A percentile compares a stretch with the other conserved stretches of the same genome.
These are phyloP conservation scores for Acacia crassicarpa DNA, from an alignment of 306 rosid species.

Conservation along the genomic window DNA sequence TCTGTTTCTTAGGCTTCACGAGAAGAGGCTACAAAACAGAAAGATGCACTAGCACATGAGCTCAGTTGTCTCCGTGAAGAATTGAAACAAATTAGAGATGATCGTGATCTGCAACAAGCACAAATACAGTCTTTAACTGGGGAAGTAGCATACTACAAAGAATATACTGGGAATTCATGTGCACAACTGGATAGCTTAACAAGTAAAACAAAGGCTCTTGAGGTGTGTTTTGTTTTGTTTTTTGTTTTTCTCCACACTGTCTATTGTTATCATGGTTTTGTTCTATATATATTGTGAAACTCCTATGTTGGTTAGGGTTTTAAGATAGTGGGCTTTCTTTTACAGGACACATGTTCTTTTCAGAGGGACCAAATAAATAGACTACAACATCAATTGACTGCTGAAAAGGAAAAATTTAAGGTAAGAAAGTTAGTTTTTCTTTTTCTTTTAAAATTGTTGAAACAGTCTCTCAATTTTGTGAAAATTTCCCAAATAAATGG, in stretches of 20 bases:
- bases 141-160: constrained; percentile 60
- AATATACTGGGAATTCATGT: constrained; percentile 1
- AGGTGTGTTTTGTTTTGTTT: neutral
- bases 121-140: constrained; percentile 54
- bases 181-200: neutral
- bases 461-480: neutral
- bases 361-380: neutral
- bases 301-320: neutral
- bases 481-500: neutral
- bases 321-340: constrained; percentile 21
- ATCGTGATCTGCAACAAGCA: constrained; percentile 62
- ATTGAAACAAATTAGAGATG: constrained; percentile 74
- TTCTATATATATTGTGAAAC: neutral
- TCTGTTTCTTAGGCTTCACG: constrained; percentile 55
- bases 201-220: neutral
- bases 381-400: neutral
- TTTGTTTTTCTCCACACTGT: neutral
- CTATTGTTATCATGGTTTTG: neutral
- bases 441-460: neutral
- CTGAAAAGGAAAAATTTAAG: neutral
- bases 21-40: constrained; percentile 62
- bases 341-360: constrained; percentile 1
- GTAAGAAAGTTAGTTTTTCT: neutral
- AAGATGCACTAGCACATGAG: constrained; percentile 50
- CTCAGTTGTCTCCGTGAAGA: constrained; percentile 73